A percentile compares a stretch with the other conserved stretches of the same genome.
Evolutionary conservation across 331 rosid species (phyloP).

Genomic region (Rosa hybrid): DNA sequence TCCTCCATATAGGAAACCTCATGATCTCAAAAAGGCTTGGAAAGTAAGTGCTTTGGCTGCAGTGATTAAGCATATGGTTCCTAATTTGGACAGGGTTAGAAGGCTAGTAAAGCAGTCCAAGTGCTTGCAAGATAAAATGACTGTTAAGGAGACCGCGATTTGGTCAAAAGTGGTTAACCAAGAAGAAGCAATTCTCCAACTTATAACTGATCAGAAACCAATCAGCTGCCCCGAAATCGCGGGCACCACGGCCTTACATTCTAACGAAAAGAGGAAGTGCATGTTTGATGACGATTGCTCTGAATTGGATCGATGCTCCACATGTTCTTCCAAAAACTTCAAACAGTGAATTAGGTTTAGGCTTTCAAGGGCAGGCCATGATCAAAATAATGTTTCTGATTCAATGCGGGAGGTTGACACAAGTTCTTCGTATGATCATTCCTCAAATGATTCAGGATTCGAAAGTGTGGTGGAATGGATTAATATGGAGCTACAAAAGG

Average conservation of each 20-base stretch:
- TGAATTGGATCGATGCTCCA: neutral
- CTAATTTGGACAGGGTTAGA: constrained; percentile 39
- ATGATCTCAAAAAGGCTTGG: constrained; percentile 66
- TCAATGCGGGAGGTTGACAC: neutral
- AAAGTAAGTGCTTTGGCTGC: constrained; percentile 55
- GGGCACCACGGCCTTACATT: neutral
- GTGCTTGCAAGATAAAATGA: constrained; percentile 63
- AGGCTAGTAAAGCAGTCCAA: constrained; percentile 53
- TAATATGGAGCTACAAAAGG: constrained; percentile 34
- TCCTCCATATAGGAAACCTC: constrained; percentile 60
- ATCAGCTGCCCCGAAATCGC: neutral
- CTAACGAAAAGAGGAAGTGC: constrained; percentile 38
- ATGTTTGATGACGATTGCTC: constrained; percentile 18
- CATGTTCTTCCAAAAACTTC: neutral
- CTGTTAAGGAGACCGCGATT: constrained; percentile 46
- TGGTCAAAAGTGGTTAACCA: constrained; percentile 59
- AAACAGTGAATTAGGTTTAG: constrained; percentile 25
- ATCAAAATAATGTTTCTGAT: neutral
- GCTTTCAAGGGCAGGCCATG: constrained; percentile 36
- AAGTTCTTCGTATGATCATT: neutral
- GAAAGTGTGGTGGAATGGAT: constrained; percentile 41
- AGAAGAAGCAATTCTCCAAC: constrained; percentile 41
- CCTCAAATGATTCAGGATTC: constrained; percentile 12
- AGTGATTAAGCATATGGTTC: constrained; percentile 56
- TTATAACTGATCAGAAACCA: neutral